Base-by-base conservation (phyloP, 2,329 filamentous ascomycete genomes). In the Nigrospora oryzae region DNA sequence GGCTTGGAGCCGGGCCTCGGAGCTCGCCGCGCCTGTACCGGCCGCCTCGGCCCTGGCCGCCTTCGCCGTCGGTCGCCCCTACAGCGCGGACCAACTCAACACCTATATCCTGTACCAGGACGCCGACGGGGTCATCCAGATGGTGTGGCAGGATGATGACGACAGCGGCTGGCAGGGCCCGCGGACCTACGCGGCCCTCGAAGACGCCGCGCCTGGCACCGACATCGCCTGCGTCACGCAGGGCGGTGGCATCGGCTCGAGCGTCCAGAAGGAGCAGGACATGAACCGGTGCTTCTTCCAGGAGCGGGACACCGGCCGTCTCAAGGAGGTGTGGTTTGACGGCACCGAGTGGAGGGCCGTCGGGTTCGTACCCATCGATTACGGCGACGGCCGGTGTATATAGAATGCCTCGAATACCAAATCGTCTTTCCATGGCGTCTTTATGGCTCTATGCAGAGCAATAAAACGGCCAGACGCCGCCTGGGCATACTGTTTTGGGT, bases 71-170 rank as follows among this genome's bases (percentile, higher is more conserved):
- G 53, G 53, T 10, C 47, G 53, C 33, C 51, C 51, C 23, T 53
- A 51, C 47, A 50, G 52, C 12, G 39, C 46, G n/a, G 41, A 49
- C 12, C 47, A 53, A 14, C 28, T 56, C 30, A 54, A 55, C 36
- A 56, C 53, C 17, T 55, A 54, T 38, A 49, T 55, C 38, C 46
- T 55, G n/a, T 54, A 56, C 36, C 53, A 53, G n/a, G 54, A 56
- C 38, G 44, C 46, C 5, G 37, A 46, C 23, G 49, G 43, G 17
- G 37, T 15, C 15, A 49, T 56, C 38, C 50, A 54, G 33, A 47
- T 55, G 3, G 50, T 56, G 12, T 56, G 53, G 53, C 54, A 56
- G 40, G 43, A 46, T 13, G 23, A 28, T 7, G 23, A 50, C 34
- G 40, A 45, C 39, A 30, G 33, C 11, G 51, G 47, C 7, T 55